A percentile compares a stretch with the other conserved stretches of the same genome.
Evolutionary conservation across 805 yeast species (phyloP).

Genomic region (Saccharomycopsis malanga): DNA sequence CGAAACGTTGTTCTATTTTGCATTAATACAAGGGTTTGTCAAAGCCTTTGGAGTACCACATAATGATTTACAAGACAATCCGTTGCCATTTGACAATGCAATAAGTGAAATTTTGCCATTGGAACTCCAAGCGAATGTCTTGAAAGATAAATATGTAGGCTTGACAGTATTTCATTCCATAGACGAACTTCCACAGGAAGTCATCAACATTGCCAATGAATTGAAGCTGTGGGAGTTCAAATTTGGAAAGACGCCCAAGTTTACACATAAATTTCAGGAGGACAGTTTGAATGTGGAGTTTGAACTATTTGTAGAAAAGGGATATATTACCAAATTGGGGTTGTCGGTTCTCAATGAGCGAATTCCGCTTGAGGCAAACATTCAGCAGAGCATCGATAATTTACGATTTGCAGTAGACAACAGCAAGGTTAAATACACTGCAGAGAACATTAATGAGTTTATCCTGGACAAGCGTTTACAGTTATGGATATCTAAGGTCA

Average conservation of each 20-base stretch:
- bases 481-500: too few species aligned
- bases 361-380: too few species aligned
- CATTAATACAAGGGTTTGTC: constrained; percentile 15
- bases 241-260: constrained; percentile 70
- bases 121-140: neutral
- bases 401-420: too few species aligned
- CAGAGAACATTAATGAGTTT: too few species aligned
- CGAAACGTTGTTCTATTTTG: constrained; percentile 7
- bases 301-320: constrained; percentile 5
- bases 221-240: constrained; percentile 43
- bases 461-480: too few species aligned
- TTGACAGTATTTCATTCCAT: neutral
- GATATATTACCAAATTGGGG: constrained; percentile 1
- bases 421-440: too few species aligned
- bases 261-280: constrained; percentile 42
- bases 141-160: neutral
- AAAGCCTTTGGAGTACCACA: constrained; percentile 3
- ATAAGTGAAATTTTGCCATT: neutral
- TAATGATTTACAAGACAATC: neutral
- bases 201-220: constrained; percentile 17
- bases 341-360: too few species aligned
- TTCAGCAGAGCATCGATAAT: too few species aligned
- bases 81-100: neutral
- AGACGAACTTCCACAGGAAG: constrained; percentile 14
- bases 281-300: constrained; percentile 27